Evolutionary conservation across 106 monocot species (phyloP).

Genomic region (Dendrobium huoshanense): DNA sequence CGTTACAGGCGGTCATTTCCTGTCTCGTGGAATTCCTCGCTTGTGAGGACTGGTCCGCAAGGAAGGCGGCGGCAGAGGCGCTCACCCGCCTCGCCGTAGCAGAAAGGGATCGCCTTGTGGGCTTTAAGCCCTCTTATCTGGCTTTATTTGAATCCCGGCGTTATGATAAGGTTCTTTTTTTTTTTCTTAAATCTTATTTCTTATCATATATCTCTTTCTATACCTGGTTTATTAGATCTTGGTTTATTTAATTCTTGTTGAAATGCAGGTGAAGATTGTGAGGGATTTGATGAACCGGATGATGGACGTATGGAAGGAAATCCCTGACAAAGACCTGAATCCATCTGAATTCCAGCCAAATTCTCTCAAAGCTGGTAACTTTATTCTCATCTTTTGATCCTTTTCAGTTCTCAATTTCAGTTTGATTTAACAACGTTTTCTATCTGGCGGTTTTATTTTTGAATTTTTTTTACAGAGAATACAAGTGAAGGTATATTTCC

Average conservation of each 20-base stretch:
- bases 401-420: not conserved
- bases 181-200: conserved; percentile 1
- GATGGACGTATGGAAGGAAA: conserved; percentile 82
- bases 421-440: not conserved
- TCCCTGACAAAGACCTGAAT: conserved; percentile 30
- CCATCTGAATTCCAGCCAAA: conserved; percentile 6
- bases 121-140: conserved; percentile 54
- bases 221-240: conserved; percentile 3
- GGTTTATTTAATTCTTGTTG: not conserved
- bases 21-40: conserved; percentile 52
- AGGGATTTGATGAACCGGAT: conserved; percentile 83
- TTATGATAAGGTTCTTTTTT: conserved; percentile 66
- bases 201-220: not conserved
- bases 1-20: conserved; percentile 32
- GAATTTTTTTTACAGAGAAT: conserved; percentile 20
- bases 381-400: conserved; percentile 1
- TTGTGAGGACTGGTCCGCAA: conserved; percentile 76
- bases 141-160: conserved; percentile 54
- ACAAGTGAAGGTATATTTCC: conserved; percentile 20
- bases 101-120: conserved; percentile 45
- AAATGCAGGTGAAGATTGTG: conserved; percentile 85
- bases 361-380: conserved; percentile 34
- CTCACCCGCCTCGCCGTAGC: conserved; percentile 40
- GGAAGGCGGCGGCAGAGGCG: conserved; percentile 82
- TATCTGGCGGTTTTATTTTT: not conserved